Evolutionary conservation across 768 basidiomycete genomes (phyloP), one percentile per base, ranked within the genome.

Genomic region (Kwoniella sp.): DNA sequence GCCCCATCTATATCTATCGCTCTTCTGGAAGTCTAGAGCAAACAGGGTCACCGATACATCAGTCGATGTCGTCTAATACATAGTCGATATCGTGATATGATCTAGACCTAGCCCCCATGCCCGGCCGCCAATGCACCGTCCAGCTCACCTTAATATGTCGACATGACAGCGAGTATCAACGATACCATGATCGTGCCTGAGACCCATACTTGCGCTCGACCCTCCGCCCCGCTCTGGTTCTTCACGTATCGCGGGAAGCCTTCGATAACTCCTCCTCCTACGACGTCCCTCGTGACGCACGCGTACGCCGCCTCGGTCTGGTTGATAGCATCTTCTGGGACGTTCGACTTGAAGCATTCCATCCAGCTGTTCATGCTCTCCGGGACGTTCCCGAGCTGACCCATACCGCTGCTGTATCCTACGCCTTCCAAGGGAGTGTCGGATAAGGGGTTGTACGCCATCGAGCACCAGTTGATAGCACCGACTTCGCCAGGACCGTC

Each of bases 291-390:
- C 20, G 48, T 55, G 3, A 26, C 55, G 45, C 66, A 67, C 2
- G 31, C 66, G 50, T 56, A 67, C 2, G 66, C 66, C 29, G 66
- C 59, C 30, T 55, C 41, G 8, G 52, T 38, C n/a, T 52, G 47
- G 30, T 52, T 55, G 60, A 61, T 25, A 0, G 61, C 66, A 28
- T 29, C 50, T 23, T 41, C 55, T 20, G 66, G 66, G 7, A 67
- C 61, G 15, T 41, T 67, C 22, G 29, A n/a, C 20, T 58, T 57
- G 52, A 62, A 67, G 23, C 66, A 67, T 41, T 62, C 15, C 20
- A 67, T 62, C 66, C 66, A 67, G 20, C 55, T 54, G 38, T 62
- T 41, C 23, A 67, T 47, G 31, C 53, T 53, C 31, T 67, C 47
- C n/a, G 66, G 66, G 2, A 54, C 45, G 15, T 61, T 48, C 2